phyloP scores from a whole-genome alignment of 2,329 filamentous ascomycete species.

The Pyrenochaeta sp. region DNA sequence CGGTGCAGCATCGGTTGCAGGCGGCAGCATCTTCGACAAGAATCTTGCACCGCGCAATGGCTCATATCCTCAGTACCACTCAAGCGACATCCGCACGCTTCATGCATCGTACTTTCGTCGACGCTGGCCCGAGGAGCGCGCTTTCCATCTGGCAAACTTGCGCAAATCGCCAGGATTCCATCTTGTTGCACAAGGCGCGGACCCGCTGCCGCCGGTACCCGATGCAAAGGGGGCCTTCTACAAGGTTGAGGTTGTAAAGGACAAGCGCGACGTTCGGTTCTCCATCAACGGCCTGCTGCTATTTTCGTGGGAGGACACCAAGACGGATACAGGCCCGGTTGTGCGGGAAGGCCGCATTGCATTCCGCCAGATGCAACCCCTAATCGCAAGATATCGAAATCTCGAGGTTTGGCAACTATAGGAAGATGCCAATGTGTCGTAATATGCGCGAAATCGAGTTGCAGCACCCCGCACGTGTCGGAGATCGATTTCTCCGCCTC shows the following conservation, averaged over 20 bases:
- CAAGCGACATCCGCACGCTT: slow-evolving; percentile 25
- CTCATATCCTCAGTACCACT: slow-evolving; percentile 35
- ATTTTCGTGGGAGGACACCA: slow-evolving; percentile 38
- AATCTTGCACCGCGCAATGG: slow-evolving; percentile 36
- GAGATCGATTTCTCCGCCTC: slow-evolving; percentile 21
- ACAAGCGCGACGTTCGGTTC: slow-evolving; percentile 38
- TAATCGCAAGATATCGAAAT: slow-evolving; percentile 41
- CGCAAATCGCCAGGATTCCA: slow-evolving; percentile 44
- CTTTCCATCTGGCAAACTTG: slow-evolving; percentile 41
- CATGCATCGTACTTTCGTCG: slow-evolving; percentile 31
- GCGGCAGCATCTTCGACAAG: slow-evolving; percentile 40
- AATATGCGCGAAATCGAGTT: neutral
- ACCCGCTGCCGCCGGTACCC: slow-evolving; percentile 37
- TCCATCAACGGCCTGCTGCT: slow-evolving; percentile 38
- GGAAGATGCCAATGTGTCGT: neutral
- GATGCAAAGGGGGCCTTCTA: slow-evolving; percentile 43
- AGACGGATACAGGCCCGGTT: slow-evolving; percentile 36
- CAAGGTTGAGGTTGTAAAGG: slow-evolving; percentile 42
- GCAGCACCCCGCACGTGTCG: slow-evolving; percentile 18
- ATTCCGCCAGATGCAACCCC: slow-evolving; percentile 43
- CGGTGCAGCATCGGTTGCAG: slow-evolving; percentile 35
- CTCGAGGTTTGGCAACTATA: slow-evolving; percentile 43
- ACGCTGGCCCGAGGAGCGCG: slow-evolving; percentile 36
- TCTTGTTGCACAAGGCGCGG: slow-evolving; percentile 38
- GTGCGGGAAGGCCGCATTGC: slow-evolving; percentile 37